Evolutionary conservation across 164 flowering plant species (phyloP).

Genomic region (Tetracentron sinense): DNA sequence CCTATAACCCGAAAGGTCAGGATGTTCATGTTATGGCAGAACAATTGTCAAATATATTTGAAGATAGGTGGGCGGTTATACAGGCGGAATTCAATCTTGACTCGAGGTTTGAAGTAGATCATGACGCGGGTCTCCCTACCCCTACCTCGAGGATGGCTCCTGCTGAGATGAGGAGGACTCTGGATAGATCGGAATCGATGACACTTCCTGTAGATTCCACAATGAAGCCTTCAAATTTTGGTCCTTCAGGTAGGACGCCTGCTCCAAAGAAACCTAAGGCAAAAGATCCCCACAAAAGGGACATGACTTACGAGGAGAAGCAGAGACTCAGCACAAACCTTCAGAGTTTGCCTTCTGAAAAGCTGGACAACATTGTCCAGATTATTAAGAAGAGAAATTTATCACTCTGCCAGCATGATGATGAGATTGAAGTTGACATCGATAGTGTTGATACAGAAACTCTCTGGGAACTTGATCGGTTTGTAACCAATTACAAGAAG

Average conservation of each 20-base stretch:
- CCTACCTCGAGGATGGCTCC: slow-evolving; percentile 35
- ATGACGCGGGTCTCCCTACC: slow-evolving; percentile 29
- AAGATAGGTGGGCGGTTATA: slow-evolving; percentile 51
- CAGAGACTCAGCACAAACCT: slow-evolving; percentile 67
- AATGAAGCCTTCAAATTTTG: slow-evolving; percentile 16
- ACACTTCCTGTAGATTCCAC: slow-evolving; percentile 28
- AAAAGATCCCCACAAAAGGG: slow-evolving; percentile 52
- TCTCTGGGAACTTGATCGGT: slow-evolving; percentile 86
- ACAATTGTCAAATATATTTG: slow-evolving; percentile 49
- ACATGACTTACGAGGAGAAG: slow-evolving; percentile 86
- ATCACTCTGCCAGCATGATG: slow-evolving; percentile 61
- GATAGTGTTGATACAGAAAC: slow-evolving; percentile 81
- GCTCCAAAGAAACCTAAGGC: slow-evolving; percentile 61
- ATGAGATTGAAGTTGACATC: slow-evolving; percentile 89
- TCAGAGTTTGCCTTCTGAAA: slow-evolving; percentile 68
- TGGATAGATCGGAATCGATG: slow-evolving; percentile 46
- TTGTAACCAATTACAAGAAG: slow-evolving; percentile 63
- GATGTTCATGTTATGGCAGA: slow-evolving; percentile 80
- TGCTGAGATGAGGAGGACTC: slow-evolving; percentile 25
- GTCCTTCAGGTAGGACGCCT: slow-evolving; percentile 33
- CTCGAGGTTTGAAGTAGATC: slow-evolving; percentile 20
- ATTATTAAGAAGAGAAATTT: slow-evolving; percentile 77
- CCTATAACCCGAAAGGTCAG: slow-evolving; percentile 78
- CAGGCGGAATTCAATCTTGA: slow-evolving; percentile 35
- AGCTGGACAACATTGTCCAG: slow-evolving; percentile 70